These are phyloP conservation scores for Arctostaphylos glauca DNA, from an alignment of 148 eudicot genomes.

Conservation along the genomic window DNA sequence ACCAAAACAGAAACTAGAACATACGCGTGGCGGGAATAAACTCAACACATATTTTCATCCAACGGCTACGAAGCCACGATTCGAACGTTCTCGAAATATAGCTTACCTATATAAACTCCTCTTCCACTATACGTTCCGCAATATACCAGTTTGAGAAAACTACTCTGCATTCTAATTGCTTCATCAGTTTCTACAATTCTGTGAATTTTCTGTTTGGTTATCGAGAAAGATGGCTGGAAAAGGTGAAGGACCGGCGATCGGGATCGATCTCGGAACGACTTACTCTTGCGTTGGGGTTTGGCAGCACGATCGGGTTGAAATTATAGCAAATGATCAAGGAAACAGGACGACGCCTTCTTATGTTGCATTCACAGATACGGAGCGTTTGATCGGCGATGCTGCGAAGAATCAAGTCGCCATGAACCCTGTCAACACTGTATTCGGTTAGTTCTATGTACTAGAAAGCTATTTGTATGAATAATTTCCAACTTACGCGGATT, in stretches of 20 bases:
- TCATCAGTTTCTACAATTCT: background rate
- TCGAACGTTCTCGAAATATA: background rate
- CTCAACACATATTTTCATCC: background rate
- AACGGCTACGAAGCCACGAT: background rate
- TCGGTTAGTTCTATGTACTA: slow-evolving; percentile 7
- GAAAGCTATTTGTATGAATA: too few species aligned
- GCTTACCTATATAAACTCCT: background rate
- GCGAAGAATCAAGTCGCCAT: slow-evolving; percentile 16
- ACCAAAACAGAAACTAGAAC: background rate
- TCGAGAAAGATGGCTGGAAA: slow-evolving; percentile 17
- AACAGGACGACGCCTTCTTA: slow-evolving; percentile 19
- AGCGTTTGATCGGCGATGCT: slow-evolving; percentile 18
- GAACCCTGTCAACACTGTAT: slow-evolving; percentile 17
- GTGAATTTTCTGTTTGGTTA: background rate
- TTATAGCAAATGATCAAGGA: slow-evolving; percentile 19
- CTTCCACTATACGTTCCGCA: background rate
- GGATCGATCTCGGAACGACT: slow-evolving; percentile 22
- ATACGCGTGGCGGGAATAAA: background rate
- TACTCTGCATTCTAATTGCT: background rate
- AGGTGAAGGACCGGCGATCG: slow-evolving; percentile 18
- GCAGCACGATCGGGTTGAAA: slow-evolving; percentile 17
- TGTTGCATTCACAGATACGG: slow-evolving; percentile 19
- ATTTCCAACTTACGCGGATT: too few species aligned
- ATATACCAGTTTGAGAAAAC: background rate
- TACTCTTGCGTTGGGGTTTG: slow-evolving; percentile 21